phyloP scores from a whole-genome alignment of 352 stramenopile genomes.

The Globisporangium cylindrosporum region DNA sequence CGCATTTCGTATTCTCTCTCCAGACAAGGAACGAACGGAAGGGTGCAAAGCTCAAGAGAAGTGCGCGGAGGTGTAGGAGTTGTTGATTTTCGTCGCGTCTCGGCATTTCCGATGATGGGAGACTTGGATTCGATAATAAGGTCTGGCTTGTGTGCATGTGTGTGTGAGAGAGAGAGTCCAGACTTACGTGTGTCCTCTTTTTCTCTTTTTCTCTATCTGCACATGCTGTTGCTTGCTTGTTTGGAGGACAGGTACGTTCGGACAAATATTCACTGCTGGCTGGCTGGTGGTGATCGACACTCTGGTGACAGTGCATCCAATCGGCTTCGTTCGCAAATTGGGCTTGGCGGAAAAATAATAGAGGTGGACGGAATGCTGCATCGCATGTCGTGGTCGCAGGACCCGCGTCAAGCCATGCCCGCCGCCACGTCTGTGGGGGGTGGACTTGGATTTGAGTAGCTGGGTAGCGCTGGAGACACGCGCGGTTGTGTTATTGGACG shows the following conservation, averaged over 20 bases:
- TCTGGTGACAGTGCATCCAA: background rate
- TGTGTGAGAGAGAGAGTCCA: background rate
- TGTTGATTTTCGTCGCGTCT: background rate
- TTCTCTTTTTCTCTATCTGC: background rate
- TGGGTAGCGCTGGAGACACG: background rate
- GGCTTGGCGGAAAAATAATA: background rate
- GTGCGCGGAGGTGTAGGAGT: background rate
- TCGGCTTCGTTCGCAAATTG: slow-evolving; percentile 10
- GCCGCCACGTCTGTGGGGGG: background rate
- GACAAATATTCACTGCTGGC: slow-evolving; percentile 1
- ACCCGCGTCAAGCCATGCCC: background rate
- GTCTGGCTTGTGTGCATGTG: background rate
- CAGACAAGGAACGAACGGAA: background rate
- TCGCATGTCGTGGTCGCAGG: background rate
- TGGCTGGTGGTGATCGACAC: background rate
- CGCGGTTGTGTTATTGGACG: background rate
- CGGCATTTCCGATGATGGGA: slow-evolving; percentile 5
- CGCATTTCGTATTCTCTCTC: background rate
- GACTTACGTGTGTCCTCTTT: background rate
- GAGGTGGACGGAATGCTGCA: background rate
- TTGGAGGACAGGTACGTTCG: background rate
- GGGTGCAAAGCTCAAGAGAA: background rate
- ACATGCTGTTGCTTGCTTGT: background rate
- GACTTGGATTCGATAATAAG: background rate
- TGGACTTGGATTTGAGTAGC: background rate